Conservation (phyloP, 2,329 filamentous ascomycete genomes). For the Penicillium hordei region DNA sequence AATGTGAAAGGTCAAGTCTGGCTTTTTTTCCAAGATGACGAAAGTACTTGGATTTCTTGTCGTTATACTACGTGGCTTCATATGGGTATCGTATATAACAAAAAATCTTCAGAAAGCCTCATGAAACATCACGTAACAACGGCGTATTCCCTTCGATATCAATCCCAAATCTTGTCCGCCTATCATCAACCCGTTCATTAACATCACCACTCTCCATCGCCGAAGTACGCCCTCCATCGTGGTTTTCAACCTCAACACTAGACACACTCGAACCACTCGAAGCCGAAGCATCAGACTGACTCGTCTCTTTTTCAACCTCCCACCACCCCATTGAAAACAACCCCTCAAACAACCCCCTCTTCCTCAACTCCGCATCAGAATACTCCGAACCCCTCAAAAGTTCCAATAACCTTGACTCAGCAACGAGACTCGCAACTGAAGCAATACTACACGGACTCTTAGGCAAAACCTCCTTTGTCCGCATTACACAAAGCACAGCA, state of each 20-base stretch:
- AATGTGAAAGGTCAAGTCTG: too few relatives aligned
- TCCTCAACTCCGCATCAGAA: background rate
- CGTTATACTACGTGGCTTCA: background rate
- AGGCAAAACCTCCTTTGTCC: slow-evolving; percentile 22
- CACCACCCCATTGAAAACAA: background rate
- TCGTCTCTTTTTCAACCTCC: background rate
- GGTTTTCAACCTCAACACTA: background rate
- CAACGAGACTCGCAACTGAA: slow-evolving; percentile 17
- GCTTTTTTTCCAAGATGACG: background rate
- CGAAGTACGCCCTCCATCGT: background rate
- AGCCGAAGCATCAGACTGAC: background rate
- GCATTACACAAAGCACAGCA: slow-evolving; percentile 12
- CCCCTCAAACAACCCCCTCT: background rate
- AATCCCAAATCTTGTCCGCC: background rate
- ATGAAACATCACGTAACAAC: background rate
- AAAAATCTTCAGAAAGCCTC: background rate
- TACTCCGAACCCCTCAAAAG: background rate
- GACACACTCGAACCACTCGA: background rate
- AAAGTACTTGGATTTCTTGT: background rate
- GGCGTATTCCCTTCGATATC: background rate
- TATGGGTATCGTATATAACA: background rate
- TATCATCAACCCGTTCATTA: background rate
- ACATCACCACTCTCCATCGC: background rate
- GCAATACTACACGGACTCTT: slow-evolving; percentile 31
- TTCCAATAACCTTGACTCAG: background rate